Conservation (phyloP, 2,329 filamentous ascomycete genomes). For the Hymenoscyphus occultus region DNA sequence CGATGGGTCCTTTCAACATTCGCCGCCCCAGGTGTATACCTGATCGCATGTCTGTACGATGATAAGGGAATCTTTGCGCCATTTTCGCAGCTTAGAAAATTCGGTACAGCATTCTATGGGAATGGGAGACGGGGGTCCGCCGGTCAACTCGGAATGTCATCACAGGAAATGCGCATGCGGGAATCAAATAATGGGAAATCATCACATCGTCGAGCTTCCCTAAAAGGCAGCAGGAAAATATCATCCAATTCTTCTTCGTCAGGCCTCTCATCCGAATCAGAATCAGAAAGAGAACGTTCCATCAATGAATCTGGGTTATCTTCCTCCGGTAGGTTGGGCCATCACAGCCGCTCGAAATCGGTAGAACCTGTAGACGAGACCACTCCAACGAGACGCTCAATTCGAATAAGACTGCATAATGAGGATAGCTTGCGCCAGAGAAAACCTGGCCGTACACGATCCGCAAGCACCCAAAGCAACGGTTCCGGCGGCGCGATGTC, state of each 20-base stretch:
- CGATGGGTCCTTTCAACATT: constrained; percentile 77
- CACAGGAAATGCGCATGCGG: constrained; percentile 15
- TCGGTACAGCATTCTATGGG: constrained; percentile 52
- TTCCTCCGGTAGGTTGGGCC: constrained; percentile 26
- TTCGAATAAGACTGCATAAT: constrained; percentile 84
- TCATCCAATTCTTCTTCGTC: constrained; percentile 51
- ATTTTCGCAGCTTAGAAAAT: constrained; percentile 66
- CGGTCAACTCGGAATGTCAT: constrained; percentile 34
- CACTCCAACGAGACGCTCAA: constrained; percentile 70
- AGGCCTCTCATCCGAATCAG: constrained; percentile 61
- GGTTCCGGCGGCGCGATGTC: constrained; percentile 36
- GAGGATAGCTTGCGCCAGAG: constrained; percentile 73
- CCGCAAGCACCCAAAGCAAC: constrained; percentile 43
- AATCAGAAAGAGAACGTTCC: constrained; percentile 52
- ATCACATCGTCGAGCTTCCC: constrained; percentile 19
- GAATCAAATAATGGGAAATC: constrained; percentile 23
- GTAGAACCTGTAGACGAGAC: constrained; percentile 59
- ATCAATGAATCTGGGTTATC: constrained; percentile 25
- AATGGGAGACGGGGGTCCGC: constrained; percentile 32
- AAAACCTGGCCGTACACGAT: constrained; percentile 63
- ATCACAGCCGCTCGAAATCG: constrained; percentile 64
- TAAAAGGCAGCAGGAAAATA: constrained; percentile 19
- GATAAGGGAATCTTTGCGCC: constrained; percentile 76
- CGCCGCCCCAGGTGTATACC: constrained; percentile 74
- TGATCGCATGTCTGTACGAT: constrained; percentile 81